Evolutionary conservation across 1,139 yeast genomes (phyloP), one percentile per base, ranked within the genome.

Genomic region (Spathaspora sp.): DNA sequence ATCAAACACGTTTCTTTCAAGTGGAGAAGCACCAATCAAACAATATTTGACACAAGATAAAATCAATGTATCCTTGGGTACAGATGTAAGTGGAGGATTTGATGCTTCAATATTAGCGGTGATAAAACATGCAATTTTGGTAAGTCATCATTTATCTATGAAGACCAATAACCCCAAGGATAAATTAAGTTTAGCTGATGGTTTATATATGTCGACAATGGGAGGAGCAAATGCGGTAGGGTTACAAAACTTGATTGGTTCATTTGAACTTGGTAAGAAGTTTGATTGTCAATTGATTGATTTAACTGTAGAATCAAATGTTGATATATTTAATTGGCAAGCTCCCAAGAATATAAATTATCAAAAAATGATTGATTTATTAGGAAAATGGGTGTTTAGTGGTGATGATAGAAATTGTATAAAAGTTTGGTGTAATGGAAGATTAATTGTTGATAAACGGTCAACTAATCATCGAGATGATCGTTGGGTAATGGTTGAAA

Each of bases 81-180:
- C 97, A 1, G 99, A 93, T 61, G 81, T 91, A 20, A 86, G 96
- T 39, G 99, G 97, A 7, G 99, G 99, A 0, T 89, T 80, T 64
- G 82, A 95, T 11, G 84, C 89, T 26, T 85, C 91, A 39, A 85
- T 93, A 31, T 72, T 93, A 49, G 81, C 78, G 17, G 81, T 85
- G 9, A 88, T 95, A 15, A 81, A 86, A 57, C 90, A 87, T 52
- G 89, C 96, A 0, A 76, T 89, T 34, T 64, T 89, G 48, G 96
- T 89, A 2, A 87, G 96, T 7, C 84, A 96, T 56, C 96, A 89
- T 61, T 68, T 87, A 45, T 81, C 93, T 1, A 87, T 89, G 86
- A 76, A 74, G 48, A 62, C 58, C 4, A 49, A 51, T 9, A 46
- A 51, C 24, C 46, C 48, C 24, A 18, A 24, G 27, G 64, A 60